Evolutionary conservation across 169 alveolate genomes (phyloP), one percentile per base, ranked within the genome.

Genomic region (Eimeria sp.): DNA sequence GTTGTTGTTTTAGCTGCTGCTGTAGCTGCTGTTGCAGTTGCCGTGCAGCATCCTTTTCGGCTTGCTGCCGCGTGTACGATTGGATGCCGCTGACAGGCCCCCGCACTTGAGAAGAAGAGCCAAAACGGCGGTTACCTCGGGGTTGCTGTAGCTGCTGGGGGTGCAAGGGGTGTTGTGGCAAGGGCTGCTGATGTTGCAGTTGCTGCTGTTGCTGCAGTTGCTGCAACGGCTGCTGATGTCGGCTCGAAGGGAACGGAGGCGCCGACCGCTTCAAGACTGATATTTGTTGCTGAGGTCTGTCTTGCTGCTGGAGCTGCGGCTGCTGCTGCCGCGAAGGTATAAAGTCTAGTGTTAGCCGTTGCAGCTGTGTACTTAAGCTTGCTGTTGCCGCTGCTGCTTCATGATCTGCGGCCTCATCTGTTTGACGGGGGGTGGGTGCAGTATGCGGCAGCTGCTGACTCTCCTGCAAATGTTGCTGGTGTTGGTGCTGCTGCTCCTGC

Each of bases 81-180:
- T 45, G 87, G 61, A 18, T 76, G 87, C 87, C 49, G 87, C 87
- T 76, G 87, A 47, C 34, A n/a, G 61, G 34, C 61, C 87, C 87
- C 43, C 49, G 87, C 14, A 40, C 63, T n/a, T 76, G 61, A 45
- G 87, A 76, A 30, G 80, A 70, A 27, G 22, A 22, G 80, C 40
- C 40, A 34, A n/a, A n/a, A 70, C 20, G 47, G 80, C 80, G 80
- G 80, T 34, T n/a, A 47, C 51, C 43, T 34, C 80, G 49, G 58
- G 61, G 58, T 20, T 76, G 87, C 57, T 76, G 87, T 47, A n/a
- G 80, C 80, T 70, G 80, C 80, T 30, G 80, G 49, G 25, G 80
- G 49, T 70, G 80, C 47, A 14, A 25, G 27, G 11, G 70, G 27
- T 16, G 70, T 25, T 61, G 70, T 4, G 20, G 70, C 70, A 61